Evolutionary conservation across 1,139 yeast species (phyloP), one percentile per base, ranked within the genome.

Genomic region (Lodderomyces theae): DNA sequence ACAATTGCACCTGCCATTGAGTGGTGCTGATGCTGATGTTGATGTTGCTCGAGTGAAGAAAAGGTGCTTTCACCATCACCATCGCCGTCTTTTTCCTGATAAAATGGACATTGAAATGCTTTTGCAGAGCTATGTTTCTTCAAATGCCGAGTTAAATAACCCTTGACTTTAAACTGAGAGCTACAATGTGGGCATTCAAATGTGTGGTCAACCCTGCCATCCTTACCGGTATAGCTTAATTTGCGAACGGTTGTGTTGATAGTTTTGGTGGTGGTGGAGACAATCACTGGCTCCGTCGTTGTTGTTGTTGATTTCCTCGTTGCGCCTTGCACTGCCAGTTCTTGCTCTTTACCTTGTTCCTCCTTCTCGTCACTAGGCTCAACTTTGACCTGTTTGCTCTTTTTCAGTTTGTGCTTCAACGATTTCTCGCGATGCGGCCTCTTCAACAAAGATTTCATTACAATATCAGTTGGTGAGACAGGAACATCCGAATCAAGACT

Each of bases 81-180:
- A 19, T 44, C 39, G n/a, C 62, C 59, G 34, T 69, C 71, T 48
- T n/a, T n/a, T n/a, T n/a, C n/a, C n/a, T 68, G 65, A 53, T 62
- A 77, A 56, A 73, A 78, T 1, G 83, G 83, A 54, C 83, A 78
- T 41, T 60, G 56, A 54, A 74, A 78, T 12, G 82, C 80, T 52
- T 76, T 77, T 19, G 68, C 53, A 3, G 68, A 47, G 42, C 64
- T 66, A 53, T 77, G 82, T 51, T 77, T 78, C 56, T 75, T 77
- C 56, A 72, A 54, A 54, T 77, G 82, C 46, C 82, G 68, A 5
- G 81, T 77, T 43, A 77, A 62, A 52, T 78, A 77, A 1, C 80
- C 77, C 42, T 76, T 73, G n/a, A 77, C 80, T 51, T 71, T 75
- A 53, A 78, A 76, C 29, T 61, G 60, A 3, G 78, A 72, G 34